Evolutionary conservation across 1,139 yeast genomes (phyloP).

Genomic region (Trichomonascaceae sp.): DNA sequence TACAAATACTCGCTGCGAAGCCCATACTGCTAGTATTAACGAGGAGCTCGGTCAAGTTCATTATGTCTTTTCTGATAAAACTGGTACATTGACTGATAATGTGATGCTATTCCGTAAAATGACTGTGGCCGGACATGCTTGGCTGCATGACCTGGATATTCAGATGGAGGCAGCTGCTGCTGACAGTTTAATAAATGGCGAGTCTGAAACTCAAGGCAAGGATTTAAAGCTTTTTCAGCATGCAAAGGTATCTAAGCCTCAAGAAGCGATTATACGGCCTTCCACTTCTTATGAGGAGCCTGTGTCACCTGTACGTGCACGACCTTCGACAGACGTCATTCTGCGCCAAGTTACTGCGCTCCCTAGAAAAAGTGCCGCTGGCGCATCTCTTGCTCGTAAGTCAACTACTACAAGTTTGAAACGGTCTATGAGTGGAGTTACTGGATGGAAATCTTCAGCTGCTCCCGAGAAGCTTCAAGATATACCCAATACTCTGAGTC

Average conservation of each 20-base stretch:
- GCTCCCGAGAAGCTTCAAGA: constrained; percentile 31
- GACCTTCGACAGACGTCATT: constrained; percentile 28
- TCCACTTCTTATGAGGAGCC: constrained; percentile 10
- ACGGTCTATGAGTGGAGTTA: constrained; percentile 20
- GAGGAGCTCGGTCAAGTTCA: constrained; percentile 97
- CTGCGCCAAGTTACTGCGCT: constrained; percentile 32
- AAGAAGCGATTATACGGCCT: constrained; percentile 6
- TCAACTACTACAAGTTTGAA: constrained; percentile 15
- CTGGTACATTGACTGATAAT: constrained; percentile 79
- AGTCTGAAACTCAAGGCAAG: neutral
- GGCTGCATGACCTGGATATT: constrained; percentile 74
- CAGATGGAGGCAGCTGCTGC: constrained; percentile 29
- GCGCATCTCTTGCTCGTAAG: constrained; percentile 8
- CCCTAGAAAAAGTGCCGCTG: constrained; percentile 28
- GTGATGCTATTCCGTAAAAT: constrained; percentile 32
- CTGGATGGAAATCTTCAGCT: constrained; percentile 35
- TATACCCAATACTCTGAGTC: constrained; percentile 50
- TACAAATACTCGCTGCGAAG: constrained; percentile 87
- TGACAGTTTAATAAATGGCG: constrained; percentile 7
- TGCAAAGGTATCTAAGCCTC: constrained; percentile 3
- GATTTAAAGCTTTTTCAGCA: constrained; percentile 7
- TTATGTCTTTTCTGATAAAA: constrained; percentile 90
- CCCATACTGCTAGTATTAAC: constrained; percentile 88
- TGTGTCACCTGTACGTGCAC: constrained; percentile 10
- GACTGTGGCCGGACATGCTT: constrained; percentile 69